Base-by-base conservation (phyloP, 371 early-diverging fungal species). In the Choanephora cucurbitarum region DNA sequence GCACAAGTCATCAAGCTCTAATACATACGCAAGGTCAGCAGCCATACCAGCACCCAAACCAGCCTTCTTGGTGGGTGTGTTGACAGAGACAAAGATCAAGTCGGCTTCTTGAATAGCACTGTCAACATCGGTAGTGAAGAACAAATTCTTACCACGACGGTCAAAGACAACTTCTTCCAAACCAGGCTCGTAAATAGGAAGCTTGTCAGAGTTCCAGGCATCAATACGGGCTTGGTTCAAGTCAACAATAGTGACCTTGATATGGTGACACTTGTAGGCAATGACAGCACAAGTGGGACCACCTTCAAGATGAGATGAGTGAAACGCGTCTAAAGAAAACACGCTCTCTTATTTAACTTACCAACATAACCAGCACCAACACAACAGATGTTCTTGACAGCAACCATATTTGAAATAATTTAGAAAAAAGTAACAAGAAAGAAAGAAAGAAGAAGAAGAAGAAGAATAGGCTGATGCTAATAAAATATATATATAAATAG, bases 361-460 rank as follows among this genome's bases (percentile, higher is more conserved):
- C 92, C 94, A 54, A 96, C 95, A 77, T 96, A 96, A 53, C 96
- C 96, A 62, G 96, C 96, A 64, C 96, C 96, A 66, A 96, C 89
- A 70, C 94, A 96, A 75, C 90, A 88, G 40, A 86, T 81, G 65
- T 79, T 82, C 72, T 79, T 83, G 55, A 85, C 81, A 54, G 57
- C 63, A 47, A 70, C 66, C 73, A 73, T 73, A 39, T 41, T 55
- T 44, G 18, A 24, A 13, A 42, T 57, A 34, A 40, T 45, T 58
- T 59, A 47, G 4, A 5, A 32, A 45, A 2, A 32, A 50, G 31
- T 41, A 17, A 52, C 42, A 14, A 49, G 37, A 46, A 45, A 22
- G 37, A 54, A 52, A 34, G 34, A 46, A 23, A 56, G n/a, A 42
- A 49, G 28, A 31, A 17, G 37, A 44, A 49, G 14, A 46, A 37